Evolutionary conservation across 257 asterid genomes (phyloP).

Genomic region (Fraxinus quadrangulata): DNA sequence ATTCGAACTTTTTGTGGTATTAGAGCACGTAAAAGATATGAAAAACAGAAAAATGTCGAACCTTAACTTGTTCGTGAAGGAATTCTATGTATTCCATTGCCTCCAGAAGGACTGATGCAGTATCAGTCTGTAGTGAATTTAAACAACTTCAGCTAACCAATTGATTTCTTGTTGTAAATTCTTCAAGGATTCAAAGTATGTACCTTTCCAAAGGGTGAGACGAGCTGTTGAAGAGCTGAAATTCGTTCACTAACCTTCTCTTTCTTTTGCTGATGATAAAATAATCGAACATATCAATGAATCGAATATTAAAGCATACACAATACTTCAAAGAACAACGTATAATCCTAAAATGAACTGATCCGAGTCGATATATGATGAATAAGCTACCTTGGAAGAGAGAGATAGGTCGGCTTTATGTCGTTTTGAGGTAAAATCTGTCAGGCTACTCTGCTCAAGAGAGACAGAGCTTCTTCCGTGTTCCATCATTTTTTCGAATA

Average conservation of each 20-base stretch:
- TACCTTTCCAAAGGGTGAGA: slow-evolving; percentile 97
- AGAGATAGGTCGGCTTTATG: slow-evolving; percentile 57
- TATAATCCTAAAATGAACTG: too few relatives aligned
- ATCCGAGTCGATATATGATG: too few relatives aligned
- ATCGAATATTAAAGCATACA: too few relatives aligned
- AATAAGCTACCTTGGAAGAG: slow-evolving; percentile 59
- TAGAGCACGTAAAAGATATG: not conserved
- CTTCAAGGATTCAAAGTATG: not conserved
- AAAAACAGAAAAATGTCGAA: slow-evolving; percentile 16
- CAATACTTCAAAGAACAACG: too few relatives aligned
- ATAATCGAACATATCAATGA: not conserved
- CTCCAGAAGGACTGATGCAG: slow-evolving; percentile 86
- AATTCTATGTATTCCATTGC: slow-evolving; percentile 86
- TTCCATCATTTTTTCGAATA: slow-evolving; percentile 68
- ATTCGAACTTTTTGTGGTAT: too few relatives aligned
- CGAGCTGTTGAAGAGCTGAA: slow-evolving; percentile 44
- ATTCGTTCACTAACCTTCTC: slow-evolving; percentile 54
- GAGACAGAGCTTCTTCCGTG: slow-evolving; percentile 61
- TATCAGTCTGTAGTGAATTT: slow-evolving; percentile 65
- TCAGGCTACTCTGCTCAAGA: slow-evolving; percentile 53
- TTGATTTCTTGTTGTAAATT: not conserved
- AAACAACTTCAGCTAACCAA: not conserved
- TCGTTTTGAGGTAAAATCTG: slow-evolving; percentile 66
- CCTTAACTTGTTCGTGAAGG: slow-evolving; percentile 96
- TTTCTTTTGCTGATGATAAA: slow-evolving; percentile 64